Evolutionary conservation across 139 green algal species (phyloP).

Genomic region (Astrephomene gubernaculifera): DNA sequence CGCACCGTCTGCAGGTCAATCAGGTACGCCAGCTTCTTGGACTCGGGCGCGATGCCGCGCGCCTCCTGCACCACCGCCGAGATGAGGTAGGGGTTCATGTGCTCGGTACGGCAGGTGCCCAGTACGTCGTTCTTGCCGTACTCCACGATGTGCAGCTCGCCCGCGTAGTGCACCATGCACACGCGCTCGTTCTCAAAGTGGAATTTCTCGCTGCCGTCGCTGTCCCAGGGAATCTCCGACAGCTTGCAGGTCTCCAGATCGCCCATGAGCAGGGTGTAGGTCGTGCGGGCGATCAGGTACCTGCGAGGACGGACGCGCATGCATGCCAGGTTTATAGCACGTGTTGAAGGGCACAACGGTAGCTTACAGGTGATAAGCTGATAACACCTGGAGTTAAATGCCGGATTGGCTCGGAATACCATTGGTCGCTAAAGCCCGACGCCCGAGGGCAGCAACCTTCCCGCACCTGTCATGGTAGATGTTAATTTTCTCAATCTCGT

Average conservation of each 20-base stretch:
- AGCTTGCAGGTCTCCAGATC: conserved; percentile 83
- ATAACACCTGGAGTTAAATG: too few species aligned
- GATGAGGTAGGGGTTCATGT: conserved; percentile 82
- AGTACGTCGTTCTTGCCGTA: conserved; percentile 76
- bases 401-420: too few species aligned
- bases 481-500: conserved; percentile 80
- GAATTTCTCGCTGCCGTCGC: conserved; percentile 71
- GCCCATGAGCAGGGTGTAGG: conserved; percentile 80
- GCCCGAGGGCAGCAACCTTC: not conserved
- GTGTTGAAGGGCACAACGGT: too few species aligned
- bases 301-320: conserved; percentile 4
- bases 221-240: conserved; percentile 73
- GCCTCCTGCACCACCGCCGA: conserved; percentile 66
- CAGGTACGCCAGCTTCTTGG: conserved; percentile 83
- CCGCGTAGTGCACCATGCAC: conserved; percentile 80
- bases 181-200: conserved; percentile 78
- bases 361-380: too few species aligned
- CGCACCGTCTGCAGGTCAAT: conserved; percentile 85
- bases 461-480: conserved; percentile 76
- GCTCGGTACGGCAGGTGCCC: conserved; percentile 79
- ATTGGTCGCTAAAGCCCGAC: too few species aligned
- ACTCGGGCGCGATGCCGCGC: conserved; percentile 41
- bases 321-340: not conserved
- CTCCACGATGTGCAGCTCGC: conserved; percentile 83
- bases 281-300: conserved; percentile 80